These are phyloP conservation scores for Endoconidiophora laricicola DNA, from an alignment of 2,329 filamentous ascomycete species.

Conservation along the genomic window DNA sequence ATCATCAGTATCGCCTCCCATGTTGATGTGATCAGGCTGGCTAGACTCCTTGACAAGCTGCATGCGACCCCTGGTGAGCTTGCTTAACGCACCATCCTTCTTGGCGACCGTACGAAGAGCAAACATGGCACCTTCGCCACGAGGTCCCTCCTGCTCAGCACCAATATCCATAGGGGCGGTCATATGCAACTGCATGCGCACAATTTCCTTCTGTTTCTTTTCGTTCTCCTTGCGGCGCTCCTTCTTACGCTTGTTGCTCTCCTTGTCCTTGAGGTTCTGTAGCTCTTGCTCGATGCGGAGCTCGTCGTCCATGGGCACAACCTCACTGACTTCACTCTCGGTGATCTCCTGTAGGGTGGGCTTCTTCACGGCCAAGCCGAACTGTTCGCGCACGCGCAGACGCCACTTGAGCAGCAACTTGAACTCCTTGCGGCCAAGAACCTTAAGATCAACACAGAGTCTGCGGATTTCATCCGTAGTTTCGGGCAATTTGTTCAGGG, in stretches of 20 bases:
- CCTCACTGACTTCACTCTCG: slow-evolving; percentile 57
- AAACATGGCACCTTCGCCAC: slow-evolving; percentile 74
- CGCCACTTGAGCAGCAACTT: slow-evolving; percentile 80
- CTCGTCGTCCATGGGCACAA: slow-evolving; percentile 90
- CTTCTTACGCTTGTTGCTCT: slow-evolving; percentile 60
- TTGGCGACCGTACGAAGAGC: slow-evolving; percentile 68
- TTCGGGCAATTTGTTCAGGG: slow-evolving; percentile 69
- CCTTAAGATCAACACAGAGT: slow-evolving; percentile 71
- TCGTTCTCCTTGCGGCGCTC: slow-evolving; percentile 82
- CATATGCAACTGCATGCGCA: slow-evolving; percentile 98
- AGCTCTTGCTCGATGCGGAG: slow-evolving; percentile 78
- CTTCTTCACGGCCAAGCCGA: slow-evolving; percentile 71
- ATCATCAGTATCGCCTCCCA: slow-evolving; percentile 38
- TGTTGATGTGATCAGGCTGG: slow-evolving; percentile 38
- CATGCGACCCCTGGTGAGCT: slow-evolving; percentile 64
- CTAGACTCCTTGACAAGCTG: slow-evolving; percentile 38
- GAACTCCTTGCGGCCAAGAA: slow-evolving; percentile 88
- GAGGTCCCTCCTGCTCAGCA: slow-evolving; percentile 66
- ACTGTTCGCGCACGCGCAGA: slow-evolving; percentile 73
- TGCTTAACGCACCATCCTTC: slow-evolving; percentile 39
- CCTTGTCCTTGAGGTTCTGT: slow-evolving; percentile 64
- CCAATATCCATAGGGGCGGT: slow-evolving; percentile 89
- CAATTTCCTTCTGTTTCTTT: slow-evolving; percentile 79
- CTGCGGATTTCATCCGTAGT: slow-evolving; percentile 67
- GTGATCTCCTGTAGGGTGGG: slow-evolving; percentile 28